phyloP scores from a whole-genome alignment of 352 stramenopile species.

The Phytophthora sojae region DNA sequence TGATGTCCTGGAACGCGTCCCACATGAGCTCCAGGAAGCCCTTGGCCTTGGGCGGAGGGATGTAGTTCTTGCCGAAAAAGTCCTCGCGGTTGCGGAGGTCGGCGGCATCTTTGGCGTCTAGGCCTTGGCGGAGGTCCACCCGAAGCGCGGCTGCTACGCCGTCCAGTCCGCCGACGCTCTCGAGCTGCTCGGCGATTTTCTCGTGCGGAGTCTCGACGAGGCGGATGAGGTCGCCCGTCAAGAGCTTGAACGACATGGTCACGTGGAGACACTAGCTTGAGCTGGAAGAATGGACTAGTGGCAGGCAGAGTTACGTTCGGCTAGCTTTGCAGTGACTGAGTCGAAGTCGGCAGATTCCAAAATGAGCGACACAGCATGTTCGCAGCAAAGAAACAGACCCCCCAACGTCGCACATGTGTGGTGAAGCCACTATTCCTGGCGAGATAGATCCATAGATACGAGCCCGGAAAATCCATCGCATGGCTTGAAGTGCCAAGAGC shows the following conservation, averaged over 20 bases:
- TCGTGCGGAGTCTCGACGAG: slow-evolving; percentile 16
- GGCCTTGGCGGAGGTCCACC: slow-evolving; percentile 39
- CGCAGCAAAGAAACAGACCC: not conserved
- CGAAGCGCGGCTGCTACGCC: slow-evolving; percentile 42
- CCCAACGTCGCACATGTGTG: not conserved
- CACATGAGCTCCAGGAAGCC: slow-evolving; percentile 68
- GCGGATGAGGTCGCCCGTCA: slow-evolving; percentile 16
- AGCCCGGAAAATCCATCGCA: slow-evolving; percentile 6
- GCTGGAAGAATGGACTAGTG: no score
- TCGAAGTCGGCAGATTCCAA: slow-evolving; percentile 2
- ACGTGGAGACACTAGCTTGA: not conserved
- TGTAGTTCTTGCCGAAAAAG: slow-evolving; percentile 54
- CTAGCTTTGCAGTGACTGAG: not conserved
- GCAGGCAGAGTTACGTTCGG: no score
- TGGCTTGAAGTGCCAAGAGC: not conserved
- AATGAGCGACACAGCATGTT: slow-evolving; percentile 1
- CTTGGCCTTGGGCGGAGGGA: slow-evolving; percentile 41
- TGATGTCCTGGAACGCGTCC: slow-evolving; percentile 85
- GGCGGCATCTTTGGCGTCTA: slow-evolving; percentile 36
- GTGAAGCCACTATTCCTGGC: slow-evolving; percentile 12
- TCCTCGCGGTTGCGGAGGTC: slow-evolving; percentile 32
- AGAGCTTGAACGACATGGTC: slow-evolving; percentile 8
- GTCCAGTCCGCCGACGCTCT: slow-evolving; percentile 39
- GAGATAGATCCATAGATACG: slow-evolving; percentile 1
- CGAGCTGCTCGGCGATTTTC: slow-evolving; percentile 11